A percentile compares a stretch with the other conserved stretches of the same genome.
These are phyloP conservation scores for Tetrapisispora iriomotensis DNA, from an alignment of 805 yeast species.

Conservation along the genomic window DNA sequence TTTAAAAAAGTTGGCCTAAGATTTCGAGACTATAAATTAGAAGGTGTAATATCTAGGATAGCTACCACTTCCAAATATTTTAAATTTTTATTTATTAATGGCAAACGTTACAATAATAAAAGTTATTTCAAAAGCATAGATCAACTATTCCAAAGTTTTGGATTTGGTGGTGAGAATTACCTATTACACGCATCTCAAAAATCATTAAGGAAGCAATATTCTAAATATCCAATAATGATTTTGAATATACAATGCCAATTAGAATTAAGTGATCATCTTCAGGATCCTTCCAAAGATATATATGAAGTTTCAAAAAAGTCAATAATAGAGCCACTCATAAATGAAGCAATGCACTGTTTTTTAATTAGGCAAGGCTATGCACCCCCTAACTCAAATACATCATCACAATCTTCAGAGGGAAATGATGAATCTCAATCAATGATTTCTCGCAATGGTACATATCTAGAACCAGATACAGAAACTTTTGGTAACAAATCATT, in stretches of 20 bases:
- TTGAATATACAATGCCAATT: constrained; percentile 27
- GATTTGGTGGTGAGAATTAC: constrained; percentile 7
- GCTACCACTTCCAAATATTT: constrained; percentile 30
- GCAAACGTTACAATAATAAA: constrained; percentile 24
- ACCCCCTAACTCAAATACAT: background rate
- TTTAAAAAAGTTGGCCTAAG: constrained; percentile 14
- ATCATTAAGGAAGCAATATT: constrained; percentile 28
- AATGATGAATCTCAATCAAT: background rate
- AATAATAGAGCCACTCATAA: constrained; percentile 26
- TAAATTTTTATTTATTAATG: constrained; percentile 41
- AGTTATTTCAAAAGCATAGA: constrained; percentile 10
- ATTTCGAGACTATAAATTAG: constrained; percentile 20
- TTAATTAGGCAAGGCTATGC: constrained; percentile 17
- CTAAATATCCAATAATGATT: constrained; percentile 32
- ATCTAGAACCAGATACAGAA: no score
- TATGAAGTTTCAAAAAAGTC: constrained; percentile 19
- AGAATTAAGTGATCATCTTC: constrained; percentile 30
- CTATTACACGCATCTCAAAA: constrained; percentile 9
- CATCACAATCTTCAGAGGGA: background rate
- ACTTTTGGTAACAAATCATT: background rate
- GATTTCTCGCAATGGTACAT: background rate
- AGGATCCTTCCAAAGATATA: constrained; percentile 33
- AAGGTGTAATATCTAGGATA: constrained; percentile 33
- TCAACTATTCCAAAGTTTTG: constrained; percentile 16
- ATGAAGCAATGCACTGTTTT: constrained; percentile 26